Base-by-base conservation (phyloP, 192 early-diverging fungal species). In the Coemansia sp. region DNA sequence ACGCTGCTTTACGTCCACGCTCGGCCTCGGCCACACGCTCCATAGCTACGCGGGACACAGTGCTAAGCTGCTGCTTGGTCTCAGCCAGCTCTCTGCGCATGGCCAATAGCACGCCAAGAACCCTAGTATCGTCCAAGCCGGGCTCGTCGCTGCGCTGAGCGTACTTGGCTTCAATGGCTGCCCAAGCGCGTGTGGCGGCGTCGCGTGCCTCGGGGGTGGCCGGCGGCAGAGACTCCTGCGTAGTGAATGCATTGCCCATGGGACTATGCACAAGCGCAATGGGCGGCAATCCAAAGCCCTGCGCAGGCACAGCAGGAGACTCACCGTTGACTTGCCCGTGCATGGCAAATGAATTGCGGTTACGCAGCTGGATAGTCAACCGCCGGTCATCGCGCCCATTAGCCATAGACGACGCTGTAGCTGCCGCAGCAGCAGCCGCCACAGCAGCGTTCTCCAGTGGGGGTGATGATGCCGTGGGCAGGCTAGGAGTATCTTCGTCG, bases 1-100 rank as follows among this genome's bases (percentile, higher is more conserved):
- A 51, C 15, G 84, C 84, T 1, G 76, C 75, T 32, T 74, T 72
- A 53, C 84, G 80, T 19, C 74, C 72, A 34, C 80, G 76, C 75
- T 85, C 84, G 20, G 84, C 84, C 62, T 80, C 84, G 3, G 69
- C 63, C 10, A 85, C 77, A 1, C 80, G 79, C 72, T 83, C 84
- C 34, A 82, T 73, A 11, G 80, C 80, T 55, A 72, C 71, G 12
- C 64, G 70, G 46, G 84, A 79, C 34, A 85, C 80, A 0, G 73
- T 75, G 55, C 67, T 70, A 24, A 85, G 68, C 71, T 78, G 70
- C 63, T 77, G 71, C 69, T 81, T 82, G 39, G 84, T 62, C 27
- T 82, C 84, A 6, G 67, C 72, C 65, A 83, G 70, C 59, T 85
- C 84, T 13, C 74, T 71, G 34, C 80, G 76, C 70, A 85, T 73